Percentiles rank a stretch among this genome's conserved stretches.
phyloP scores from a whole-genome alignment of 176 grass and related monocot species.

The Oryza brachyantha region DNA sequence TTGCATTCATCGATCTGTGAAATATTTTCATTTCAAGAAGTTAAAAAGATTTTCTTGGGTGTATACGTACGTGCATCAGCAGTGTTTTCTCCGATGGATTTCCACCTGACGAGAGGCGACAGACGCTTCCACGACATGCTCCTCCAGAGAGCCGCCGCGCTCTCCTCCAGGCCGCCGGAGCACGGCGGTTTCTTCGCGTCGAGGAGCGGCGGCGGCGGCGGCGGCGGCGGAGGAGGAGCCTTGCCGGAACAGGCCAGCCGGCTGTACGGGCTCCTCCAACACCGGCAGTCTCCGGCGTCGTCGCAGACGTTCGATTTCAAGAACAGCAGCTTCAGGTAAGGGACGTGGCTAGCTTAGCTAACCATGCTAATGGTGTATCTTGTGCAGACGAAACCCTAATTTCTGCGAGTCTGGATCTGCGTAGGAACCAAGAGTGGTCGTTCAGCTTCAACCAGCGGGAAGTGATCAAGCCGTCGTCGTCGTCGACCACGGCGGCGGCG shows the following conservation, averaged over 20 bases:
- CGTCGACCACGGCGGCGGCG: slow-evolving; percentile 5
- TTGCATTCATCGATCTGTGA: background rate
- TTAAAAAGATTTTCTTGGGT: background rate
- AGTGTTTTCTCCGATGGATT: slow-evolving; percentile 79
- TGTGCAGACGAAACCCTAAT: slow-evolving; percentile 49
- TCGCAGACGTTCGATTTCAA: slow-evolving; percentile 55
- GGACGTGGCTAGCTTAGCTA: background rate
- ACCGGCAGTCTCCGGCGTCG: slow-evolving; percentile 20
- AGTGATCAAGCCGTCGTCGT: slow-evolving; percentile 30
- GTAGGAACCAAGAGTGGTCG: slow-evolving; percentile 72
- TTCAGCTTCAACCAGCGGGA: slow-evolving; percentile 59
- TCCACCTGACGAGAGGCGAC: slow-evolving; percentile 77
- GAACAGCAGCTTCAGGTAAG: slow-evolving; percentile 58
- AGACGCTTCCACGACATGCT: slow-evolving; percentile 65
- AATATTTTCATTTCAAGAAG: background rate
- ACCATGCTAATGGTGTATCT: background rate
- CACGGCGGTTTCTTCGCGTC: slow-evolving; percentile 42
- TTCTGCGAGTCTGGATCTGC: background rate
- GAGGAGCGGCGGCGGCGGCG: slow-evolving; percentile 24
- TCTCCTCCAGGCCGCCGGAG: slow-evolving; percentile 39
- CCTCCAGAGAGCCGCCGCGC: slow-evolving; percentile 55
- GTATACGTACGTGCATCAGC: no score
- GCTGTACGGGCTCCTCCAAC: slow-evolving; percentile 56
- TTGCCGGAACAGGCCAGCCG: slow-evolving; percentile 36
- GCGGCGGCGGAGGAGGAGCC: no score